Base-by-base conservation (phyloP, 2,329 filamentous ascomycete species). In the Parascedosporium putredinis region DNA sequence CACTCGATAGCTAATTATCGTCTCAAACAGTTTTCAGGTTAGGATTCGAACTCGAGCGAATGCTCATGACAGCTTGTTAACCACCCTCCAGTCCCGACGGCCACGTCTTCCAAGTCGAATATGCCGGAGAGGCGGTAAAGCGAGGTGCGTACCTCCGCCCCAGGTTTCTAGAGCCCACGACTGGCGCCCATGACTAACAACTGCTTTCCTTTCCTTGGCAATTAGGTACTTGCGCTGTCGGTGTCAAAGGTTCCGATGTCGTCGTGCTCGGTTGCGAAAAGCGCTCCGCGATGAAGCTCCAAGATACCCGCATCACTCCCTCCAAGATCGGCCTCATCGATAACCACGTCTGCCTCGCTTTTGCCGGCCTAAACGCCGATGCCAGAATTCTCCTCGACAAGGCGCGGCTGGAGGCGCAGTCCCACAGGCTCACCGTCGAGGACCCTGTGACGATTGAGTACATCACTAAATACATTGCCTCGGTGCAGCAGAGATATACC, bases 21-120 rank as follows among this genome's bases (percentile, higher is more conserved):
- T 57, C 10, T 51, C 58, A 56, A 64, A 56, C 60, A 95, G 90
- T 95, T 67, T 96, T 96, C 71, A 88, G 84, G 84, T 88, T 72
- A 58, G 72, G 67, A 57, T 27, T 49, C 31, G 44, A 51, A 45
- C 53, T 20, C 47, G 16, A 5, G 14, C 52, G 56, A 42, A 20
- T 43, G 27, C 31, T 52, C 47, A 31, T 38, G 33, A 31, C 14
- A 38, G 52, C 24, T 27, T 56, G 59, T 73, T 82, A 68, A 84
- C 65, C 34, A n/a, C 45, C 45, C 18, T 51, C 45, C 64, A 97
- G 91, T 80, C 93, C 93, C 63, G 93, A 98, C 73, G 93, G 93
- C 71, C 93, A 98, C 75, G 93, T 98, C 62, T 98, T 98, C 74
- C 93, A 98, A 72, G 93, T 98, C 63, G 93, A 98, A 78, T 98